These are phyloP conservation scores for Vigna mungo DNA, from an alignment of 306 rosid species.

Conservation along the genomic window DNA sequence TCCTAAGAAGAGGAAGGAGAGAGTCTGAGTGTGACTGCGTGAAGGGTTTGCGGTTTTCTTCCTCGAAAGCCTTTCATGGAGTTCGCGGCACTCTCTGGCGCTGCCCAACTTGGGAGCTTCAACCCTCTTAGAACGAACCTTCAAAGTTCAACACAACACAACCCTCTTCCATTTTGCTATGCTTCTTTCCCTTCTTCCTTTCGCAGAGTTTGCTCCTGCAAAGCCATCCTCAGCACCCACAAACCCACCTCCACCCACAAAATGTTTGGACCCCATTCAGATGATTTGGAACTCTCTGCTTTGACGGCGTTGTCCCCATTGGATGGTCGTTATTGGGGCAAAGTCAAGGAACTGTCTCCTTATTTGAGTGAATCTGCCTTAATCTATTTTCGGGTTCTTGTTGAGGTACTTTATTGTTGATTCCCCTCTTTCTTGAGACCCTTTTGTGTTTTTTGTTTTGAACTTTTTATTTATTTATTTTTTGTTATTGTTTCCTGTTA, in stretches of 20 bases:
- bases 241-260: neutral
- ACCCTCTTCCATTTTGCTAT: neutral
- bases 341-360: constrained; percentile 71
- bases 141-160: neutral
- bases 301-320: constrained; percentile 77
- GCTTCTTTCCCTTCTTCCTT: constrained; percentile 34
- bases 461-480: neutral
- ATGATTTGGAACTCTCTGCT: constrained; percentile 54
- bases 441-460: neutral
- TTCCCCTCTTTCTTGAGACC: neutral
- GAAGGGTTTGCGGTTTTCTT: neutral
- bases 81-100: constrained; percentile 37
- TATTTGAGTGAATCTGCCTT: constrained; percentile 68
- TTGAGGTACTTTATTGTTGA: constrained; percentile 56
- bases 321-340: constrained; percentile 77
- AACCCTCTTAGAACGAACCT: neutral
- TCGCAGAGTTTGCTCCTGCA: constrained; percentile 39
- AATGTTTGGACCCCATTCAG: constrained; percentile 30
- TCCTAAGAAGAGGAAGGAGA: neutral
- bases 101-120: constrained; percentile 34
- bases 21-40: neutral
- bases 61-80: constrained; percentile 36
- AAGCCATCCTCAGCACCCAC: constrained; percentile 43
- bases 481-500: constrained; percentile 30
- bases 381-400: constrained; percentile 64